Percentiles rank a stretch among this genome's conserved stretches.
These are phyloP conservation scores for Collybia mongolica DNA, from an alignment of 768 basidiomycete species.

Conservation along the genomic window DNA sequence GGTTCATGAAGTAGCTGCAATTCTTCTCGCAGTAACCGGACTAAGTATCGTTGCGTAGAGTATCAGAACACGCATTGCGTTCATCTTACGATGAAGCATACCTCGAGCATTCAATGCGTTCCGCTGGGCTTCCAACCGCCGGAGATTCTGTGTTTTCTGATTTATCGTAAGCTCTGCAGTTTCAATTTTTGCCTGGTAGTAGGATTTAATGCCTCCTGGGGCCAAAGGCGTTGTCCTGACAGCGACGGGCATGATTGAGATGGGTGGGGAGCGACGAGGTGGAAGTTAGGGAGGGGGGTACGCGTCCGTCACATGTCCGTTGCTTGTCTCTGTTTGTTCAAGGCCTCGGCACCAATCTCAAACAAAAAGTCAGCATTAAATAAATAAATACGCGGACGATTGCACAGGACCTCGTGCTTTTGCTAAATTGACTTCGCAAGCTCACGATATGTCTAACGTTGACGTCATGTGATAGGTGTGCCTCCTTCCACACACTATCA, in stretches of 20 bases:
- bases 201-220: constrained; percentile 76
- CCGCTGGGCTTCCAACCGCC: constrained; percentile 93
- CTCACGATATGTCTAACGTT: no score
- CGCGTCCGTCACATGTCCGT: constrained; percentile 25
- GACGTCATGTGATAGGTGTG: no score
- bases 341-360: no score
- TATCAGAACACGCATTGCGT: not conserved
- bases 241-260: constrained; percentile 32
- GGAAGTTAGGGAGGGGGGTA: constrained; percentile 13
- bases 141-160: constrained; percentile 93
- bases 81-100: constrained; percentile 24
- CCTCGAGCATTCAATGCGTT: constrained; percentile 97
- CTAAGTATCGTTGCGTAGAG: constrained; percentile 34
- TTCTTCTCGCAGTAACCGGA: constrained; percentile 88
- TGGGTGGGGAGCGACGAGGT: not conserved
- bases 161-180: constrained; percentile 90
- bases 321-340: not conserved
- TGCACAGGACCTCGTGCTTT: no score
- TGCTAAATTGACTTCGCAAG: no score
- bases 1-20: constrained; percentile 92
- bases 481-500: no score
- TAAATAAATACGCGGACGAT: no score
- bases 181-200: constrained; percentile 97
- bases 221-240: constrained; percentile 33
- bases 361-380: no score